phyloP scores from a whole-genome alignment of 139 green algal species.

The Auxenochlorella protothecoides region DNA sequence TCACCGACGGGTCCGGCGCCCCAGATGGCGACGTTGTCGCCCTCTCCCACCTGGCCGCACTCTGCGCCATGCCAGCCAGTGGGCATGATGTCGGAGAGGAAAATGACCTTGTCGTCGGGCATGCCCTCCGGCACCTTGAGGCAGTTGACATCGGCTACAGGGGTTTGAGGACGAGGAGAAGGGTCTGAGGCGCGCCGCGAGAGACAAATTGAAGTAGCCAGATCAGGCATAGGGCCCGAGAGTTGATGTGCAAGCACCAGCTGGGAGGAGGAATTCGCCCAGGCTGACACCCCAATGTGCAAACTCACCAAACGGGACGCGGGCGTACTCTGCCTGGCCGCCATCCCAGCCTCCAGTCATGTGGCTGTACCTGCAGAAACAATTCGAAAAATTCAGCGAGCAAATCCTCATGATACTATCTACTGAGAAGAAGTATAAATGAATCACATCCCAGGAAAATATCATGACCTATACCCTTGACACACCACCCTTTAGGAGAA shows the following conservation, averaged over 20 bases:
- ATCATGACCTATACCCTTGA: too few species aligned
- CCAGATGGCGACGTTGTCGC: slow-evolving; percentile 65
- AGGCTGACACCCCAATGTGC: background rate
- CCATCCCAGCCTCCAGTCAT: slow-evolving; percentile 54
- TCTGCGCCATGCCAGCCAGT: slow-evolving; percentile 60
- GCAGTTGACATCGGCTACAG: slow-evolving; percentile 46
- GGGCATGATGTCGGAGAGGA: slow-evolving; percentile 64
- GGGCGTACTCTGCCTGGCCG: slow-evolving; percentile 59
- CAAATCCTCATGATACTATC: too few species aligned
- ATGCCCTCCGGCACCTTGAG: slow-evolving; percentile 43
- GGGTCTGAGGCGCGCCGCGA: background rate
- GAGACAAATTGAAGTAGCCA: too few species aligned
- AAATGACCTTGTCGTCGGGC: slow-evolving; percentile 33
- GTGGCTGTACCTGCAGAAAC: slow-evolving; percentile 26
- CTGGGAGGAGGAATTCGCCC: too few species aligned
- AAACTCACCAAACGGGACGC: slow-evolving; percentile 45
- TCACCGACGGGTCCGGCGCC: slow-evolving; percentile 46
- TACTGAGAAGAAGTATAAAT: too few species aligned
- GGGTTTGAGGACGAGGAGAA: background rate
- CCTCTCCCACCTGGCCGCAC: slow-evolving; percentile 42
- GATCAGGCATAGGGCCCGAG: background rate
- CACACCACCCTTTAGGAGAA: too few species aligned
- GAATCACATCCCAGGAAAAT: too few species aligned
- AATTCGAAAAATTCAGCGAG: too few species aligned
- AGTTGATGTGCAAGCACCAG: too few species aligned